A percentile compares a stretch with the other conserved stretches of the same genome.
phyloP scores from a whole-genome alignment of 73 alveolate genomes.

The Tetrahymena thermophila region DNA sequence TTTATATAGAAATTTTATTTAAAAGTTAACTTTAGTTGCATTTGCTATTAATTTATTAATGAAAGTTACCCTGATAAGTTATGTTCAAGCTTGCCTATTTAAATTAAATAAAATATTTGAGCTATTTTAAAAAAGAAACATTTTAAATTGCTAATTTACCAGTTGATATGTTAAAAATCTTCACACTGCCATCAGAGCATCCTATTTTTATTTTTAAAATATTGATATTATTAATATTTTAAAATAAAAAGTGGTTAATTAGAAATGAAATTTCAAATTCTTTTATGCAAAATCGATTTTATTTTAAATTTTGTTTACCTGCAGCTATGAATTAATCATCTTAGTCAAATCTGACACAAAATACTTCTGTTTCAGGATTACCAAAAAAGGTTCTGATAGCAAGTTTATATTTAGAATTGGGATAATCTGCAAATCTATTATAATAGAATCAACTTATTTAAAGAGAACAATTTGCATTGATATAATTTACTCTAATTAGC shows the following conservation, averaged over 20 bases:
- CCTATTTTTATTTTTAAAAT: background rate
- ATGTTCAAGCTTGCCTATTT: background rate
- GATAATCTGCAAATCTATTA: background rate
- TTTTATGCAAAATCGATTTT: background rate
- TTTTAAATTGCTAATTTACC: slow-evolving; percentile 15
- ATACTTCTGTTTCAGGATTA: slow-evolving; percentile 42
- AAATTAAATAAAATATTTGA: background rate
- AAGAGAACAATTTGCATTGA: background rate
- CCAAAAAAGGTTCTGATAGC: slow-evolving; percentile 13
- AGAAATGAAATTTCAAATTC: background rate
- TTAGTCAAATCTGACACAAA: slow-evolving; percentile 73
- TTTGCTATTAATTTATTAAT: background rate
- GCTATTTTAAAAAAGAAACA: background rate
- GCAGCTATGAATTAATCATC: slow-evolving; percentile 74
- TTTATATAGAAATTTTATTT: background rate
- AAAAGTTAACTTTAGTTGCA: background rate
- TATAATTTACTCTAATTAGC: background rate
- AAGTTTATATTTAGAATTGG: background rate
- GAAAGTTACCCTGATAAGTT: background rate
- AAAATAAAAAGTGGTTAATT: background rate
- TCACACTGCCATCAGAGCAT: slow-evolving; percentile 59
- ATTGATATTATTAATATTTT: background rate
- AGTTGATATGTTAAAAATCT: slow-evolving; percentile 62
- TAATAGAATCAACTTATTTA: background rate
- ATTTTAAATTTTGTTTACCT: slow-evolving; percentile 3